Conservation (phyloP, 1,139 yeast genomes). For the Blastobotrys capitulatus region DNA sequence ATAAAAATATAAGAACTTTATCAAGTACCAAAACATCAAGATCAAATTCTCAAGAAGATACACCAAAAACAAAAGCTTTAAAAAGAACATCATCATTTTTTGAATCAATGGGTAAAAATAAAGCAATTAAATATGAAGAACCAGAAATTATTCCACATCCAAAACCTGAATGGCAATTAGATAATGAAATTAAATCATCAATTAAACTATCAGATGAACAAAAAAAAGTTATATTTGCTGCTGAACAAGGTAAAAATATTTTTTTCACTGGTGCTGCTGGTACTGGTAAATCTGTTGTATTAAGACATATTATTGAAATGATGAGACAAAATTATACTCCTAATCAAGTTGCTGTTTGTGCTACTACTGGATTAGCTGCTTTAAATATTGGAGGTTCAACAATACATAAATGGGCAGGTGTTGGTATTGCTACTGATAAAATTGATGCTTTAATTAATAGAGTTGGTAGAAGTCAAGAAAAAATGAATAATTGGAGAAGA, state of each 20-base stretch:
- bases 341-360: slow-evolving; percentile 57
- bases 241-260: slow-evolving; percentile 17
- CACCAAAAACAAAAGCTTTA: not conserved
- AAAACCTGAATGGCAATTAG: not conserved
- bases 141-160: not conserved
- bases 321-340: slow-evolving; percentile 36
- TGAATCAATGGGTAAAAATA: not conserved
- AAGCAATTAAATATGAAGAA: slow-evolving; percentile 4
- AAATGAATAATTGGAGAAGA: slow-evolving; percentile 57
- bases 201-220: slow-evolving; percentile 30
- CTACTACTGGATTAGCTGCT: slow-evolving; percentile 79
- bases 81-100: not conserved
- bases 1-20: too few species aligned
- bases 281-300: slow-evolving; percentile 82
- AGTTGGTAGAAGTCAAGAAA: not conserved
- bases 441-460: not conserved
- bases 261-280: slow-evolving; percentile 97
- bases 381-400: slow-evolving; percentile 82
- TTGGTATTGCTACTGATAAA: slow-evolving; percentile 57
- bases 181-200: slow-evolving; percentile 17
- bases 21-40: too few species aligned
- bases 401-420: slow-evolving; percentile 69
- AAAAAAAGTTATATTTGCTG: slow-evolving; percentile 17
- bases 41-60: too few species aligned
- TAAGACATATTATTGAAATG: slow-evolving; percentile 50